Evolutionary conservation across 805 yeast genomes (phyloP).

Genomic region (Lipomyces yamadae): DNA sequence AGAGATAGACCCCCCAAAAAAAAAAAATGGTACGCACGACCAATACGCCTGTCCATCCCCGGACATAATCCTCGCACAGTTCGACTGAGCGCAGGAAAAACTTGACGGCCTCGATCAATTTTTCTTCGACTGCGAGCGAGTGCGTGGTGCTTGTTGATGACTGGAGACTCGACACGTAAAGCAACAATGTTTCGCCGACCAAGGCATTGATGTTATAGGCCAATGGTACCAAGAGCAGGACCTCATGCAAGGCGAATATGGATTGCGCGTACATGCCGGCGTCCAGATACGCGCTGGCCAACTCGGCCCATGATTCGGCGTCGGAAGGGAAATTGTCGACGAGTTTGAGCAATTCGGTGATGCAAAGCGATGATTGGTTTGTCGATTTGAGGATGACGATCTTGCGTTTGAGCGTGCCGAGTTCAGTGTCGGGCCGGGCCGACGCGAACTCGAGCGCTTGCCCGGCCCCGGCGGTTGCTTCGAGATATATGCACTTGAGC

Average conservation of each 20-base stretch:
- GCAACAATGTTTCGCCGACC: slow-evolving; percentile 58
- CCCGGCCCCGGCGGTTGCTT: slow-evolving; percentile 55
- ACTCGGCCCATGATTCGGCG: slow-evolving; percentile 75
- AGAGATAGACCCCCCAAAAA: neutral
- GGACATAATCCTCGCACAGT: slow-evolving; percentile 65
- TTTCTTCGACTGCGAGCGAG: slow-evolving; percentile 35
- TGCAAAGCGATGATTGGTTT: slow-evolving; percentile 50
- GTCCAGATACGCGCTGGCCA: slow-evolving; percentile 65
- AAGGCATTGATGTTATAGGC: slow-evolving; percentile 70
- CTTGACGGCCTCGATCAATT: slow-evolving; percentile 46
- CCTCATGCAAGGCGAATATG: slow-evolving; percentile 69
- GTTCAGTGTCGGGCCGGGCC: slow-evolving; percentile 43
- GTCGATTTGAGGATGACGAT: slow-evolving; percentile 41
- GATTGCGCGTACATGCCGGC: slow-evolving; percentile 71
- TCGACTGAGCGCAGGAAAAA: slow-evolving; percentile 76
- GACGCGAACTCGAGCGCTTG: slow-evolving; percentile 50
- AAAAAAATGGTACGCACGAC: slow-evolving; percentile 36
- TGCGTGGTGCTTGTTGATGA: slow-evolving; percentile 33
- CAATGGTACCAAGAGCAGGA: slow-evolving; percentile 66
- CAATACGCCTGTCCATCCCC: slow-evolving; percentile 76
- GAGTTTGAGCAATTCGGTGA: slow-evolving; percentile 58
- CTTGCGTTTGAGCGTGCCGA: slow-evolving; percentile 43
- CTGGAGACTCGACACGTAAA: slow-evolving; percentile 35
- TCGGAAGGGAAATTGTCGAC: slow-evolving; percentile 75
- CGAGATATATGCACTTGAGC: slow-evolving; percentile 60